Percentiles rank a stretch among this genome's conserved stretches.
Evolutionary conservation across 352 stramenopile species (phyloP).

Genomic region (Plasmopara halstedii): DNA sequence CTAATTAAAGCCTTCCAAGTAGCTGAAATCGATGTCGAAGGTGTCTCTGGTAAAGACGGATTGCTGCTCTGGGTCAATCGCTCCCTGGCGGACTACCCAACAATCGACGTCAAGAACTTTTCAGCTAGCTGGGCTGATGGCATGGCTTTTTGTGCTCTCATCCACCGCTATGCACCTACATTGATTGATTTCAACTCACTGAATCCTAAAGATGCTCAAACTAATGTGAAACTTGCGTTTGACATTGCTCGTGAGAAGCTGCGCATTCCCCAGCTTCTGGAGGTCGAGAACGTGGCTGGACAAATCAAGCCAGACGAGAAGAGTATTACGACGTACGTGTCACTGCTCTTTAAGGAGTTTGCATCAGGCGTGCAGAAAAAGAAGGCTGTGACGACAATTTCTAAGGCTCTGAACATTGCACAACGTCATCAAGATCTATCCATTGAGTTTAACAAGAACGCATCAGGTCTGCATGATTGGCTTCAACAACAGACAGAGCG

Average conservation of each 20-base stretch:
- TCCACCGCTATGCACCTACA: conserved; percentile 85
- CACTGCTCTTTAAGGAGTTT: conserved; percentile 88
- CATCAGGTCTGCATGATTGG: conserved; percentile 67
- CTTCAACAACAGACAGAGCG: conserved; percentile 56
- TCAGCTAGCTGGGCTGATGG: conserved; percentile 80
- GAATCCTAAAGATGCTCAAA: conserved; percentile 46
- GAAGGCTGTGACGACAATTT: conserved; percentile 84
- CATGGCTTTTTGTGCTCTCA: conserved; percentile 87
- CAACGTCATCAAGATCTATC: conserved; percentile 83
- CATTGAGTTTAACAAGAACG: conserved; percentile 62
- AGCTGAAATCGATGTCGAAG: conserved; percentile 80
- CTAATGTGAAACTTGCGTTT: conserved; percentile 82
- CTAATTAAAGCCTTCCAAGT: conserved; percentile 89
- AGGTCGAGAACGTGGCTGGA: conserved; percentile 80
- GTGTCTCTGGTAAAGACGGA: conserved; percentile 86
- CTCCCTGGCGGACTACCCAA: conserved; percentile 78
- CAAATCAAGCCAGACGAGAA: conserved; percentile 87
- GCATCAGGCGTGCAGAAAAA: conserved; percentile 86
- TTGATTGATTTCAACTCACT: conserved; percentile 79
- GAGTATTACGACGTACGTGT: conserved; percentile 89
- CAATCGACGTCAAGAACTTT: conserved; percentile 85
- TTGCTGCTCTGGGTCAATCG: conserved; percentile 87
- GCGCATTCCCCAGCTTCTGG: conserved; percentile 81
- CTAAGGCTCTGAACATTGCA: conserved; percentile 86
- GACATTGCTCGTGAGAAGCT: conserved; percentile 79